phyloP scores from a whole-genome alignment of 805 yeast species.

The Ogataea chonburiensis region DNA sequence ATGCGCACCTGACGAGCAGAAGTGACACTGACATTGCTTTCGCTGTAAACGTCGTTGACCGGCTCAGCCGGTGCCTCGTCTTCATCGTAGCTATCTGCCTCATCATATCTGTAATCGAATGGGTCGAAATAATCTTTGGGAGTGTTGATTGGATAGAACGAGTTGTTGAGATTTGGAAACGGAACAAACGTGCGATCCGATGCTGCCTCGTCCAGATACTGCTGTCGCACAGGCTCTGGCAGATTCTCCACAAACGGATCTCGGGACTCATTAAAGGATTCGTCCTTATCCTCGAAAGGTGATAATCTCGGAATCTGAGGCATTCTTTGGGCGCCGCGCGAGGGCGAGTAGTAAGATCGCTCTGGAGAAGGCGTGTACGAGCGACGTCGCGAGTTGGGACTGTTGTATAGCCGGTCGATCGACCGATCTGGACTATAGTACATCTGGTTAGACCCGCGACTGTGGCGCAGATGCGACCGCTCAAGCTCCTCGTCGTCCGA shows the following conservation, averaged over 20 bases:
- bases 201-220: conserved; percentile 28
- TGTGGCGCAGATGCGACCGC: conserved; percentile 8
- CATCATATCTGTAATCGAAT: conserved; percentile 27
- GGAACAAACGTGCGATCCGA: conserved; percentile 33
- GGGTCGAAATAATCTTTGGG: conserved; percentile 32
- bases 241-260: conserved; percentile 3
- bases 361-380: conserved; percentile 26
- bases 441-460: conserved; percentile 10
- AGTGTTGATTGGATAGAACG: conserved; percentile 35
- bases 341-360: conserved; percentile 8
- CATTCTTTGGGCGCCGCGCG: conserved; percentile 1
- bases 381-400: conserved; percentile 22
- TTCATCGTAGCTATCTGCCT: conserved; percentile 23
- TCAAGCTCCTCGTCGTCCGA: conserved; percentile 8
- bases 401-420: conserved; percentile 18
- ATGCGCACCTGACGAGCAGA: conserved; percentile 46
- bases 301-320: conserved; percentile 13
- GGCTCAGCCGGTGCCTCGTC: conserved; percentile 15
- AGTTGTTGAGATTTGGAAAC: conserved; percentile 34
- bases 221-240: conserved; percentile 17
- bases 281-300: conserved; percentile 15
- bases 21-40: conserved; percentile 11
- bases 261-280: conserved; percentile 1
- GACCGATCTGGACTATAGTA: conserved; percentile 14
- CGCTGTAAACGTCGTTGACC: conserved; percentile 5